A percentile compares a stretch with the other conserved stretches of the same genome.
Conservation (phyloP, 2,329 filamentous ascomycete species). For the Colletotrichum lupini region DNA sequence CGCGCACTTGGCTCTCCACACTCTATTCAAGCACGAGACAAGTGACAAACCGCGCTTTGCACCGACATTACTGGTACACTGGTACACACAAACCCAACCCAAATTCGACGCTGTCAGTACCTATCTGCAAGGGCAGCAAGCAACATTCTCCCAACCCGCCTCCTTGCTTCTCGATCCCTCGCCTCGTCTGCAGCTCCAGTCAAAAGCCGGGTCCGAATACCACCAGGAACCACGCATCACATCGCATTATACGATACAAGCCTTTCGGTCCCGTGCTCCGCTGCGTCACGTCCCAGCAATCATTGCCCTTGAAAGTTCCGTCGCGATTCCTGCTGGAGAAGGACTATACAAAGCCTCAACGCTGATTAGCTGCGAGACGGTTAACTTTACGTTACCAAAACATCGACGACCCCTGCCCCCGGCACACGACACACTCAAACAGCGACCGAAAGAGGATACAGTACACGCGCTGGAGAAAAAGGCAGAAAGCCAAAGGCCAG, state of each 20-base stretch:
- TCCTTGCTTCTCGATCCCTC: constrained; percentile 13
- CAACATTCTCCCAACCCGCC: not conserved
- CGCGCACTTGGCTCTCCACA: constrained; percentile 27
- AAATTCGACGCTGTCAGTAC: not conserved
- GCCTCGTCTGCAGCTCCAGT: constrained; percentile 5
- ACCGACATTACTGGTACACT: not conserved
- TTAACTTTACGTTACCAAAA: constrained; percentile 36
- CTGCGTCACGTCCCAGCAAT: constrained; percentile 30
- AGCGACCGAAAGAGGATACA: not conserved
- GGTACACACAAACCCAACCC: not conserved
- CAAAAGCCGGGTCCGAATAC: constrained; percentile 8
- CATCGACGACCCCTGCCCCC: constrained; percentile 25
- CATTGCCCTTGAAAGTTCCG: constrained; percentile 13
- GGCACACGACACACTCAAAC: constrained; percentile 31
- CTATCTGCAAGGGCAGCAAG: constrained; percentile 16
- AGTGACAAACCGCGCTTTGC: constrained; percentile 9
- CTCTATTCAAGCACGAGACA: constrained; percentile 1
- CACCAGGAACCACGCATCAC: not conserved
- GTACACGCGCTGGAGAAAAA: not conserved
- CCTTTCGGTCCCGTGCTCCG: constrained; percentile 9
- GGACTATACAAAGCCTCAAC: constrained; percentile 19
- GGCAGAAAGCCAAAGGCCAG: constrained; percentile 23
- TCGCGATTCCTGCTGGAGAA: constrained; percentile 21
- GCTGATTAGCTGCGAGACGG: constrained; percentile 28
- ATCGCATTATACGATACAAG: constrained; percentile 25